Evolutionary conservation across 2,329 filamentous ascomycete species (phyloP), one percentile per base, ranked within the genome.

Genomic region (Raffaelea deltoideospora): DNA sequence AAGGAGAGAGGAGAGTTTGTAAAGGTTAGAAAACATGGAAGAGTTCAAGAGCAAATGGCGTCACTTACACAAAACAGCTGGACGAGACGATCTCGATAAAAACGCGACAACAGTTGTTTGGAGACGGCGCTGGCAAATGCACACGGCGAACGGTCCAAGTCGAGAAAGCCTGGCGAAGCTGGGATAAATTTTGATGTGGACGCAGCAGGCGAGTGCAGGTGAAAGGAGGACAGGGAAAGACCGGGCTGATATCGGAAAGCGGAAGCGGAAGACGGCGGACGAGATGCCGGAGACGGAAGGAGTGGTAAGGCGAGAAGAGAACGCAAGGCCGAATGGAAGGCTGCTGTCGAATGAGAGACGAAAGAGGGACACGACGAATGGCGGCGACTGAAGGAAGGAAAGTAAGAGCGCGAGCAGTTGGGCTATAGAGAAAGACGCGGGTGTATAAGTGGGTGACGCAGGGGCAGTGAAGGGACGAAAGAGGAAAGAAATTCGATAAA

Each of bases 251-350:
- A 17, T 6, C 28, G 7, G 15, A 30, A 30, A 30, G 6, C n/a
- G 28, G 28, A 30, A 30, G 15, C 11, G 15, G 15, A 18, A 15
- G 18, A 30, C 7, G 10, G 6, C 4, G n/a, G 28, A 11, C 7
- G 15, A 30, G 28, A 11, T 17, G 28, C n/a, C 18, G n/a, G 15
- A 17, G 28, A 15, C 15, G 6, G 15, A n/a, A 47, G 10, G 28
- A 30, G n/a, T 30, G 5, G 15, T 17, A 30, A 51, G 48, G 49
- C 51, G 50, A 49, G 49, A 50, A 45, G 54, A 47, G 23, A 31
- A 14, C 15, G 18, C 19, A 20, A 20, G n/a, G 20, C 4, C 5
- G 23, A 26, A 26, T 26, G 23, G 23, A 26, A 26, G n/a, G n/a
- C n/a, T n/a, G n/a, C n/a, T n/a, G n/a, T n/a, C n/a, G 44, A 46